These are phyloP conservation scores for Allium fistulosum DNA, from an alignment of 106 monocot species.

Conservation along the genomic window DNA sequence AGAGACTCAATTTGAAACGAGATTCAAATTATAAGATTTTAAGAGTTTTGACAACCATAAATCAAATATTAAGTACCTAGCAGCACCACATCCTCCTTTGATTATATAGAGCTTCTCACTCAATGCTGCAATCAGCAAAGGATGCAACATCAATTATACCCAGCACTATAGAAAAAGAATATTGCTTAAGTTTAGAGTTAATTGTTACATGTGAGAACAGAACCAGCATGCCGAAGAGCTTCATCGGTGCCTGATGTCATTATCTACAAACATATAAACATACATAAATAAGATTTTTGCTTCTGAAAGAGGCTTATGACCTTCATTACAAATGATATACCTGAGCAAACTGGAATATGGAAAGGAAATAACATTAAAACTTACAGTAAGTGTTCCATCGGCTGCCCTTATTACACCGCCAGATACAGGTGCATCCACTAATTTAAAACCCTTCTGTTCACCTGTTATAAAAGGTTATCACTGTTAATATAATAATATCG, in stretches of 20 bases:
- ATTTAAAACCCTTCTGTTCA: slow-evolving; percentile 48
- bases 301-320: too few species aligned
- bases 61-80: slow-evolving; percentile 46
- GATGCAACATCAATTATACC: too few species aligned
- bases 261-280: slow-evolving; percentile 33
- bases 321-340: background rate
- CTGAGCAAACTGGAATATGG: background rate
- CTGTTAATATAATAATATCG: slow-evolving; percentile 1
- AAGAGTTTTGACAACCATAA: too few species aligned
- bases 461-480: slow-evolving; percentile 24
- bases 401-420: slow-evolving; percentile 95
- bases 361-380: background rate
- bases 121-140: slow-evolving; percentile 53
- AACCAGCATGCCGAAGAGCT: slow-evolving; percentile 49
- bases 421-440: slow-evolving; percentile 97
- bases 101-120: slow-evolving; percentile 96
- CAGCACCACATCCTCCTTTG: slow-evolving; percentile 96
- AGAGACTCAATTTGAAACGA: background rate
- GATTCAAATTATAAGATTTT: background rate
- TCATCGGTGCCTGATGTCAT: slow-evolving; percentile 85
- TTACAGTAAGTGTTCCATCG: slow-evolving; percentile 91
- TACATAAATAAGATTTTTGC: background rate
- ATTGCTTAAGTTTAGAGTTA: too few species aligned
- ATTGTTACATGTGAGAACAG: slow-evolving; percentile 72
- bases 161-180: too few species aligned